A percentile compares a stretch with the other conserved stretches of the same genome.
Evolutionary conservation across 2,329 filamentous ascomycete genomes (phyloP).

Genomic region (Alternaria burnsii): DNA sequence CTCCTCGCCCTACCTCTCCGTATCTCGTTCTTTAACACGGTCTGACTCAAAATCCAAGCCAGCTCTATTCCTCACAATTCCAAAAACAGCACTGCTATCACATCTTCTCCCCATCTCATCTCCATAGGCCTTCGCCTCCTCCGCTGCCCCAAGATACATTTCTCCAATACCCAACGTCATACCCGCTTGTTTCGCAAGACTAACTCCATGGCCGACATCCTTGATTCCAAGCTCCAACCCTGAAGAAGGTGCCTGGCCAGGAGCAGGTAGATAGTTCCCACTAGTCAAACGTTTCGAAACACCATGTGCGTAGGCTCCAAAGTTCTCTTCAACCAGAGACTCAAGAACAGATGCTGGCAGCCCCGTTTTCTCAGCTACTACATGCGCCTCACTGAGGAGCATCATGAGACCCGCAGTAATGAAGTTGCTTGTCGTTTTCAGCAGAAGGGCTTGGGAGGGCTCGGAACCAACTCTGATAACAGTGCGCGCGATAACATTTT

Average conservation of each 20-base stretch:
- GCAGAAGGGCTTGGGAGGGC: constrained; percentile 55
- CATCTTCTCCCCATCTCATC: constrained; percentile 48
- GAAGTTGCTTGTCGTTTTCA: constrained; percentile 62
- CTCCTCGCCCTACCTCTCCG: not conserved
- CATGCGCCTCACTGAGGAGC: constrained; percentile 60
- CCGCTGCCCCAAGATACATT: constrained; percentile 55
- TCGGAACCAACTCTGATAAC: constrained; percentile 57
- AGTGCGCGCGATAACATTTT: constrained; percentile 52
- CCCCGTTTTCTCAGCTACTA: constrained; percentile 58
- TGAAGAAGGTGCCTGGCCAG: constrained; percentile 55
- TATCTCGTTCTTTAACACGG: constrained; percentile 36
- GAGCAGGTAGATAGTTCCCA: constrained; percentile 36
- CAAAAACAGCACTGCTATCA: constrained; percentile 63
- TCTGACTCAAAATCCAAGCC: constrained; percentile 58
- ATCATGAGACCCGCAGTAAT: constrained; percentile 61
- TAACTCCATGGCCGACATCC: constrained; percentile 61
- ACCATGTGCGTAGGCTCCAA: constrained; percentile 37
- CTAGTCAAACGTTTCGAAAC: constrained; percentile 39
- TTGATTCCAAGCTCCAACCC: constrained; percentile 62
- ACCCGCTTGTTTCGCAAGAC: constrained; percentile 53
- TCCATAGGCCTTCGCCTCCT: constrained; percentile 54
- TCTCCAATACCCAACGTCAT: constrained; percentile 55
- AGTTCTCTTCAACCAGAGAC: constrained; percentile 50
- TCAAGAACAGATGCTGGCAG: constrained; percentile 55
- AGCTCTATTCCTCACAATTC: constrained; percentile 55